Evolutionary conservation across 345 rosid species (phyloP).

Genomic region (Isatis tinctoria): DNA sequence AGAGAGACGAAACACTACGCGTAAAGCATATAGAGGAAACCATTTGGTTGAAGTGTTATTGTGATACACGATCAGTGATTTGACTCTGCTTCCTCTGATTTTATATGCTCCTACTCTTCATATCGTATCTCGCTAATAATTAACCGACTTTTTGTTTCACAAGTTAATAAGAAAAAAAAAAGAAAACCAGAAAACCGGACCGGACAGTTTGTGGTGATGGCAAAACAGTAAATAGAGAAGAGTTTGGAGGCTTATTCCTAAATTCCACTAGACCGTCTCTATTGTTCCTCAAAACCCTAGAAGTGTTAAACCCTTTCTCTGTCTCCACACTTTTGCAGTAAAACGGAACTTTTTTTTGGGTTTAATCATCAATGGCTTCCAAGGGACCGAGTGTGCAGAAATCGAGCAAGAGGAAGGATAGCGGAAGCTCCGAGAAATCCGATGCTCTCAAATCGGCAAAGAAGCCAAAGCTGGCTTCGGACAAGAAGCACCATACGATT

Average conservation of each 20-base stretch:
- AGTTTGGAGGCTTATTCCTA: background rate
- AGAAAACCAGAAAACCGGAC: background rate
- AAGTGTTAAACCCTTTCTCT: conserved; percentile 15
- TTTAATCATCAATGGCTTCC: conserved; percentile 31
- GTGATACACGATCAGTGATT: too few relatives aligned
- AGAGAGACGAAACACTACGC: too few relatives aligned
- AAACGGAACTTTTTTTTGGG: background rate
- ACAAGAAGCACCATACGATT: background rate
- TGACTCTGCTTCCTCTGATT: too few relatives aligned
- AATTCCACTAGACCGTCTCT: background rate
- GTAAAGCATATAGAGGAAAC: too few relatives aligned
- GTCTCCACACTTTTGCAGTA: background rate
- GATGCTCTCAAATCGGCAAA: conserved; percentile 22
- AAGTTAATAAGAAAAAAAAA: background rate
- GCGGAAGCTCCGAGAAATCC: conserved; percentile 11
- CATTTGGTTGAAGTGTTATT: too few relatives aligned
- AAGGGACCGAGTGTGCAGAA: conserved; percentile 10
- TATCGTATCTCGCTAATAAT: background rate
- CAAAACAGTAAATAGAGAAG: conserved; percentile 1
- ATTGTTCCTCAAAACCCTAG: conserved; percentile 29
- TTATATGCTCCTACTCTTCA: too few relatives aligned
- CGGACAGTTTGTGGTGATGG: background rate
- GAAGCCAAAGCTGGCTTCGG: conserved; percentile 22
- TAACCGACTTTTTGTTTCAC: background rate
- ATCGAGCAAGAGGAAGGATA: conserved; percentile 24